Evolutionary conservation across 441 rosid species (phyloP).

Genomic region (Gossypium davidsonii): DNA sequence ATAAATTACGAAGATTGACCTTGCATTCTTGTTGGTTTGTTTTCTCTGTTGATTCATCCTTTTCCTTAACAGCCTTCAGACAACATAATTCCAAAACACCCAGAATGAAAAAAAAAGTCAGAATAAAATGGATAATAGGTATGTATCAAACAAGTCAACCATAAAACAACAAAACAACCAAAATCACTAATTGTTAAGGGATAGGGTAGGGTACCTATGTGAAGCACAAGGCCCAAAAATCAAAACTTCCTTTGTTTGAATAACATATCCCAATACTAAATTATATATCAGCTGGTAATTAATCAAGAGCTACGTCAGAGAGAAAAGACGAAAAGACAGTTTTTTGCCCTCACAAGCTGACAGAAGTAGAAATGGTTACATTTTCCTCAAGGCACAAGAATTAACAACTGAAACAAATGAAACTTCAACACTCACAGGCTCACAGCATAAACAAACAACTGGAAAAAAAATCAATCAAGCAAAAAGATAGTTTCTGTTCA

Average conservation of each 20-base stretch:
- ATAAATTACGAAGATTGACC: constrained; percentile 34
- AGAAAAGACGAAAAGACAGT: background rate
- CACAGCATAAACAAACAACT: background rate
- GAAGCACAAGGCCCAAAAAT: background rate
- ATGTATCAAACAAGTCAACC: background rate
- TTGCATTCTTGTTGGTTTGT: constrained; percentile 71
- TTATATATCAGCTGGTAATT: background rate
- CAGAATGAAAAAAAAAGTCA: constrained; percentile 1
- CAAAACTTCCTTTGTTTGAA: background rate
- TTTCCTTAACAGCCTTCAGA: constrained; percentile 44
- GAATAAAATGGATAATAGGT: background rate
- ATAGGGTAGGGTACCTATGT: background rate
- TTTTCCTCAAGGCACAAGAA: background rate
- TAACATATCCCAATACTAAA: background rate
- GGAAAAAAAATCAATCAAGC: background rate
- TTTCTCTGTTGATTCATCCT: constrained; percentile 46
- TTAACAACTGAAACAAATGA: background rate
- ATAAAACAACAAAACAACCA: background rate
- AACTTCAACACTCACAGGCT: too few species aligned
- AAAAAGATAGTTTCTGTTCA: background rate
- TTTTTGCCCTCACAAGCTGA: background rate
- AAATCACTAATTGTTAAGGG: background rate
- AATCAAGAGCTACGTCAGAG: background rate
- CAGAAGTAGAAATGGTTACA: background rate
- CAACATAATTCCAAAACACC: constrained; percentile 5